These are phyloP conservation scores for Ophiostoma tasmaniense DNA, from an alignment of 2,329 filamentous ascomycete species.

Conservation along the genomic window DNA sequence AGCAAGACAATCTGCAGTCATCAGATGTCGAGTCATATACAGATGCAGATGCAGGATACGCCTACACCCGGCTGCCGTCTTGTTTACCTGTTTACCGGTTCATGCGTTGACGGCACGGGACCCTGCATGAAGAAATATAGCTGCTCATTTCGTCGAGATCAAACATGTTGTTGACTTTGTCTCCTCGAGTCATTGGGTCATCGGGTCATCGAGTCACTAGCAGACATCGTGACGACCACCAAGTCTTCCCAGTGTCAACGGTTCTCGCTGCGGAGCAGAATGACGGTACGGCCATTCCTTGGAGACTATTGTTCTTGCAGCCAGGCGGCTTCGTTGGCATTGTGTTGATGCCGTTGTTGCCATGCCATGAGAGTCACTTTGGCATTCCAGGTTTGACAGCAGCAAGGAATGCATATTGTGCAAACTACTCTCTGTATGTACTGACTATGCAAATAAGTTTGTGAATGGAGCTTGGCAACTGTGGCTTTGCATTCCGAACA, in stretches of 20 bases:
- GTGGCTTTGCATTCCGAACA: background rate
- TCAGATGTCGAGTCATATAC: background rate
- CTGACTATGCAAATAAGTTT: too few relatives aligned
- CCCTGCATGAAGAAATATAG: background rate
- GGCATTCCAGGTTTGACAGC: background rate
- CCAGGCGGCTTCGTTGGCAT: background rate
- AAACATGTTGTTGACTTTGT: background rate
- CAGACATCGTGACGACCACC: background rate
- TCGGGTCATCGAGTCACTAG: background rate
- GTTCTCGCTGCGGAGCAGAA: background rate
- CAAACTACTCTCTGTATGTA: background rate
- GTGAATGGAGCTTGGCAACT: background rate
- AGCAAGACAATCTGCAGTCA: background rate
- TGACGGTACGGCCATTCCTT: background rate
- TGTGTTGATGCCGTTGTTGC: background rate
- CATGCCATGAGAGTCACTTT: background rate
- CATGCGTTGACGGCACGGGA: background rate
- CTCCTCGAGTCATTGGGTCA: background rate
- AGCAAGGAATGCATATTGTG: background rate
- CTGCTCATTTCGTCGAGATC: background rate
- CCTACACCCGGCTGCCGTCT: background rate
- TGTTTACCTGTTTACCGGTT: background rate
- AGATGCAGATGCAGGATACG: background rate
- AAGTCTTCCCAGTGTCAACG: background rate
- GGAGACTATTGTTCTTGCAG: background rate